Evolutionary conservation across 148 eudicot genomes (phyloP).

Genomic region (Diospyros lotus): DNA sequence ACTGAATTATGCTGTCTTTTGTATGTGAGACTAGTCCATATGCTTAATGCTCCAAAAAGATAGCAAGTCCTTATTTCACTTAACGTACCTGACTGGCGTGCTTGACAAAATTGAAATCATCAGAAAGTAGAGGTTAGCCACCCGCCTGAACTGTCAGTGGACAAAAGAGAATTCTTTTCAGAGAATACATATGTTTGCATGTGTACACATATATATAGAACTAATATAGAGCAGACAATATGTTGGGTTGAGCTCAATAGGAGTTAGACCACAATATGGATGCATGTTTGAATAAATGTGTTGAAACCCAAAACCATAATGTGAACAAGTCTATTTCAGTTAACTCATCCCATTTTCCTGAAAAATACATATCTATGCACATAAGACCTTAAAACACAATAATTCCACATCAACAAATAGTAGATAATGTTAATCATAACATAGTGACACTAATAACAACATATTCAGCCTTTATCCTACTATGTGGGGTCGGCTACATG

Average conservation of each 20-base stretch:
- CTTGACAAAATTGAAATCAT: conserved; percentile 61
- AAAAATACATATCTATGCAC: not conserved
- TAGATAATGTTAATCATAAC: not conserved
- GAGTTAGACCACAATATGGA: not conserved
- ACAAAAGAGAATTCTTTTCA: conserved; percentile 17
- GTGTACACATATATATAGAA: too few species aligned
- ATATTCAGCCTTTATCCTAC: too few species aligned
- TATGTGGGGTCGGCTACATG: too few species aligned
- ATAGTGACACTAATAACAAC: too few species aligned
- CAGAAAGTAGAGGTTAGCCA: conserved; percentile 73
- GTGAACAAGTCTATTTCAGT: not conserved
- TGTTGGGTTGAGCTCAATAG: not conserved
- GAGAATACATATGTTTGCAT: not conserved
- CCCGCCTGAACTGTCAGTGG: conserved; percentile 67
- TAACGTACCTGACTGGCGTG: conserved; percentile 62
- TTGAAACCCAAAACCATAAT: not conserved
- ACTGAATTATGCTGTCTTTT: not conserved
- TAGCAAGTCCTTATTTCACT: not conserved
- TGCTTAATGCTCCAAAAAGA: not conserved
- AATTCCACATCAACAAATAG: not conserved
- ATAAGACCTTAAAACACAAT: not conserved
- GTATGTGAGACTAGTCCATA: not conserved
- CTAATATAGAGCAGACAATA: not conserved
- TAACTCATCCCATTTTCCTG: not conserved
- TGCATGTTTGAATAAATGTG: not conserved